Percentiles rank a stretch among this genome's conserved stretches.
Conservation (phyloP, 2,329 filamentous ascomycete species). For the Colletotrichum sansevieriae region DNA sequence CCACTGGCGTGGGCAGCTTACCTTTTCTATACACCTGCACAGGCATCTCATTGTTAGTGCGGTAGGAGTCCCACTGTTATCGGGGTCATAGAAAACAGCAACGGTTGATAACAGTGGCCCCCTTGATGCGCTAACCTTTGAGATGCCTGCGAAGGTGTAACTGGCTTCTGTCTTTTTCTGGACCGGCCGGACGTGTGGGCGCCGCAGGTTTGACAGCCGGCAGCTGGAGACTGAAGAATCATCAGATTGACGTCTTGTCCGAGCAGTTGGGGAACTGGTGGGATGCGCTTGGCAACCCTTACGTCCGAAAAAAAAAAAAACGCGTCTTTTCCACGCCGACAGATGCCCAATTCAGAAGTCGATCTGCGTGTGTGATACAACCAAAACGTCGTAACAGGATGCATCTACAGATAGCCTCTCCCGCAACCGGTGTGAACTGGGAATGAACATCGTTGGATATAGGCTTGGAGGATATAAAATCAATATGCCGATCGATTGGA, state of each 20-base stretch:
- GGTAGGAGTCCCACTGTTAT: no score
- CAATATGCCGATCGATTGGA: background rate
- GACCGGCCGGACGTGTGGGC: slow-evolving; percentile 17
- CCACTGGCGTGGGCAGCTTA: slow-evolving; percentile 1
- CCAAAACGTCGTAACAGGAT: slow-evolving; percentile 1
- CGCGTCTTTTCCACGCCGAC: no score
- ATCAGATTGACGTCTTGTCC: background rate
- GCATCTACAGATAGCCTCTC: slow-evolving; percentile 3
- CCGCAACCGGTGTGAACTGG: background rate
- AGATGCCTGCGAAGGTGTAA: background rate
- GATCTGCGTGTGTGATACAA: background rate
- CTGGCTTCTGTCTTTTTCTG: background rate
- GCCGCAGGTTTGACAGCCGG: slow-evolving; percentile 23
- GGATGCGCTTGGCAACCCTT: no score
- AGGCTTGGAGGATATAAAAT: background rate
- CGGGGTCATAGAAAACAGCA: no score
- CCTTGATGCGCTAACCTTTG: no score
- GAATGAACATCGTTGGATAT: background rate
- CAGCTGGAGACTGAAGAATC: background rate
- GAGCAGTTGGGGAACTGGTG: background rate
- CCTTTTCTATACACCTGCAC: slow-evolving; percentile 1
- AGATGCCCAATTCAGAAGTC: background rate
- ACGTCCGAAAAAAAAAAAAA: no score
- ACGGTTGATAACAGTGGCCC: background rate
- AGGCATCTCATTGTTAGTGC: no score